Conservation (phyloP, 495 filamentous ascomycete genomes). For the Echria macrotheca region DNA sequence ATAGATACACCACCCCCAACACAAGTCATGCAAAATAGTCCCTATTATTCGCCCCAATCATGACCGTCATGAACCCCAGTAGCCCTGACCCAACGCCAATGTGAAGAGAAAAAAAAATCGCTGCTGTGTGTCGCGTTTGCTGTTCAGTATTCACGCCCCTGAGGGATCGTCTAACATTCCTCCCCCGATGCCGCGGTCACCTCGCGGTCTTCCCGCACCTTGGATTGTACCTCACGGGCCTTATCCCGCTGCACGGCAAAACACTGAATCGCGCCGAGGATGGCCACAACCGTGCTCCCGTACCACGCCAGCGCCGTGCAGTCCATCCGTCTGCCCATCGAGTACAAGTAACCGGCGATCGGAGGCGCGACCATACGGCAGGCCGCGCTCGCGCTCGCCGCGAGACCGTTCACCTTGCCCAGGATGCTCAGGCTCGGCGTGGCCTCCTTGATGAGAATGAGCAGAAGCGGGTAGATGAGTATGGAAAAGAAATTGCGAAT, state of each 20-base stretch:
- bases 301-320: constrained; percentile 79
- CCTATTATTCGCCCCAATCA: too few relatives aligned
- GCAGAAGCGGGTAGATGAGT: constrained; percentile 67
- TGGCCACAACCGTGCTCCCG: constrained; percentile 62
- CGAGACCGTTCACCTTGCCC: constrained; percentile 76
- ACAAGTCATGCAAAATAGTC: too few relatives aligned
- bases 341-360: constrained; percentile 69
- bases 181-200: too few relatives aligned
- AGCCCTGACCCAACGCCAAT: too few relatives aligned
- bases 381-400: constrained; percentile 71
- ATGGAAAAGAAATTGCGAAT: constrained; percentile 74
- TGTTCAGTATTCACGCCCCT: too few relatives aligned
- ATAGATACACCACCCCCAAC: too few relatives aligned
- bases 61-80: too few relatives aligned
- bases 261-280: constrained; percentile 63
- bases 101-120: too few relatives aligned
- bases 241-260: constrained; percentile 54
- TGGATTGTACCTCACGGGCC: constrained; percentile 6
- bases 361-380: constrained; percentile 73
- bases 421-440: constrained; percentile 60
- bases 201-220: too few relatives aligned
- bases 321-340: constrained; percentile 56
- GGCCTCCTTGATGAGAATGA: constrained; percentile 82
- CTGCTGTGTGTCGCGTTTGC: too few relatives aligned
- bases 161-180: too few relatives aligned